Base-by-base conservation (phyloP, 2,329 filamentous ascomycete genomes). In the Colletotrichum simmondsii region DNA sequence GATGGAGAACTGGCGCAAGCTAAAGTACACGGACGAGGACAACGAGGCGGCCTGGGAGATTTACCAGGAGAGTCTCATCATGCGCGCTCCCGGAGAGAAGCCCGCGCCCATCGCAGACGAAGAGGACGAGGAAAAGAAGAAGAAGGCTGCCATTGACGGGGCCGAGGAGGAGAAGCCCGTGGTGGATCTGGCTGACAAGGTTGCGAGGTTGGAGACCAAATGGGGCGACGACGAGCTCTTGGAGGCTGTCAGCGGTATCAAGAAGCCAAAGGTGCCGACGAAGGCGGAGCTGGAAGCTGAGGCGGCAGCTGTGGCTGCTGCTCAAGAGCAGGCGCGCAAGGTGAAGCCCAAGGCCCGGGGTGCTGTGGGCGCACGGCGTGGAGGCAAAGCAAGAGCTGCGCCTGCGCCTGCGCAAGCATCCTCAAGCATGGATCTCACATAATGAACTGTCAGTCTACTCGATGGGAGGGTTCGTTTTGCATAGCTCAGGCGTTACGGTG, bases 11-110 rank as follows among this genome's bases (percentile, higher is more conserved):
- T 99, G 97, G 97, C 89, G 91, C 75, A 90, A 88, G 74, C 89
- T 98, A 81, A 87, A 91, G 74, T 98, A 95, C 86, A 88, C 93
- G 64, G 94, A 97, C 80, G 94, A 97, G 81, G 93, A 97, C 78
- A 90, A 91, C 68, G 88, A 91, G 75, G 89, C 91, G 71, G 92
- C 95, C 4, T 98, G 94, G 90, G 88, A 90, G 35, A 88, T 92
- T 37, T 98, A 95, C 81, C 88, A 92, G 71, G 90, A 93, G 76
- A 92, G 91, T 75, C 89, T 98, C 75, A 92, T 94, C 75, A 85
- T 91, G 62, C 78, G 79, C 22, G 74, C 52, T 1, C 66, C 66
- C 26, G 62, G 53, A 19, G 60, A 67, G 60, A 56, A 56, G 6
- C 12, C 16, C 49, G 46, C 26, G 3, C 22, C 28, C 19, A 52